phyloP scores from a whole-genome alignment of 257 asterid species.

The Solanum lignicaule region DNA sequence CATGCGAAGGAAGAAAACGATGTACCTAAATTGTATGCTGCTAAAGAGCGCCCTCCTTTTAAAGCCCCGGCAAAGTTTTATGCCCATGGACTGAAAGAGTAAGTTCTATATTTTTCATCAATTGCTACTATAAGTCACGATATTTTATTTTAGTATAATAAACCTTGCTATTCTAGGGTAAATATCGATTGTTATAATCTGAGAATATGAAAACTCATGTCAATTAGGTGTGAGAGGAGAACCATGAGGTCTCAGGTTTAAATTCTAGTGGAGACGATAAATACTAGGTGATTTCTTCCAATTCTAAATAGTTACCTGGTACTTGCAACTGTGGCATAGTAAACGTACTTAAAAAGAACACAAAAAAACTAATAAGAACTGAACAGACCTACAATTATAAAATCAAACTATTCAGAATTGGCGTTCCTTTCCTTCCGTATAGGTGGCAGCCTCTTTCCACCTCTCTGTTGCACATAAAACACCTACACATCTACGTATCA shows the following conservation, averaged over 20 bases:
- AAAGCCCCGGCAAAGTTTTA: conserved; percentile 55
- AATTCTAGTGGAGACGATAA: background rate
- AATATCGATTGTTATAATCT: background rate
- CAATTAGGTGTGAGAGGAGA: background rate
- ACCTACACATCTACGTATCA: background rate
- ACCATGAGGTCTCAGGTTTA: background rate
- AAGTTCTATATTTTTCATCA: conserved; percentile 1
- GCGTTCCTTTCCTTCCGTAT: background rate
- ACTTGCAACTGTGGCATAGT: background rate
- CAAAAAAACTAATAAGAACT: background rate
- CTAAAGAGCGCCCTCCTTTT: conserved; percentile 78
- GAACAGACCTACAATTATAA: background rate
- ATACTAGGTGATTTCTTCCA: background rate
- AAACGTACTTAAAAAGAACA: background rate
- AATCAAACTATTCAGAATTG: background rate
- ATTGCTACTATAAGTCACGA: background rate
- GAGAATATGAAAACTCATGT: background rate
- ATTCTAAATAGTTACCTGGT: background rate
- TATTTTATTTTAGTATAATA: background rate
- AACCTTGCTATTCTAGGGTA: background rate
- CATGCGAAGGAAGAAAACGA: conserved; percentile 43
- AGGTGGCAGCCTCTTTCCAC: background rate
- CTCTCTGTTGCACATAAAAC: background rate
- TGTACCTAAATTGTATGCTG: conserved; percentile 47
- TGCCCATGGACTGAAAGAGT: conserved; percentile 81